A percentile compares a stretch with the other conserved stretches of the same genome.
phyloP scores from a whole-genome alignment of 2,329 filamentous ascomycete species.

The Coleophoma crateriformis region DNA sequence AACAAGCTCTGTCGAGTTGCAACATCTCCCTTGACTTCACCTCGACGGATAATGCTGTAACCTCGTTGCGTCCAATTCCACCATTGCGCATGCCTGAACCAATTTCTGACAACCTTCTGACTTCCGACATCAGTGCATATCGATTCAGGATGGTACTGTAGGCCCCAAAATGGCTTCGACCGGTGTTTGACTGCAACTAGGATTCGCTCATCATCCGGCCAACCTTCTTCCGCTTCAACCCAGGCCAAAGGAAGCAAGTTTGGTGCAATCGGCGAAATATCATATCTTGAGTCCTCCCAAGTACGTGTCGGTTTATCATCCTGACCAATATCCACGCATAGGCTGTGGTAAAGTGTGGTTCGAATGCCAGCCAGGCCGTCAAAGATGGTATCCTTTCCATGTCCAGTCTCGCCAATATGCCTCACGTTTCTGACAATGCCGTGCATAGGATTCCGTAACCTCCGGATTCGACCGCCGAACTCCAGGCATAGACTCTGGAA shows the following conservation, averaged over 20 bases:
- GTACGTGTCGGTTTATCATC: conserved; percentile 8
- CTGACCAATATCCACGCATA: conserved; percentile 28
- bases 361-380: conserved; percentile 21
- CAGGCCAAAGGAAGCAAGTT: conserved; percentile 28
- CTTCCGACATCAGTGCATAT: conserved; percentile 57
- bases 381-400: conserved; percentile 15
- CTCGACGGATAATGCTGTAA: conserved; percentile 1
- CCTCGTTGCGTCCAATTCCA: conserved; percentile 34
- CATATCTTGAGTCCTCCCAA: conserved; percentile 21
- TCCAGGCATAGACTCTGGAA: conserved; percentile 62
- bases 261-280: conserved; percentile 10
- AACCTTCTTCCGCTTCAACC: conserved; percentile 17
- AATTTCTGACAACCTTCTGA: conserved; percentile 49
- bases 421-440: conserved; percentile 54
- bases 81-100: conserved; percentile 48
- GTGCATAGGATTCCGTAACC: conserved; percentile 50
- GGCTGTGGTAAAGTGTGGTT: conserved; percentile 35
- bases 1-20: conserved; percentile 21
- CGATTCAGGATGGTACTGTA: conserved; percentile 70
- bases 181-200: conserved; percentile 57
- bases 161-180: conserved; percentile 57
- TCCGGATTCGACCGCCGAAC: conserved; percentile 49
- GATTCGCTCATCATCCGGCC: conserved; percentile 30
- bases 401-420: conserved; percentile 32
- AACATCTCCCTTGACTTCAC: conserved; percentile 12